These are phyloP conservation scores for Saccharata proteae DNA, from an alignment of 2,329 filamentous ascomycete species.

Conservation along the genomic window DNA sequence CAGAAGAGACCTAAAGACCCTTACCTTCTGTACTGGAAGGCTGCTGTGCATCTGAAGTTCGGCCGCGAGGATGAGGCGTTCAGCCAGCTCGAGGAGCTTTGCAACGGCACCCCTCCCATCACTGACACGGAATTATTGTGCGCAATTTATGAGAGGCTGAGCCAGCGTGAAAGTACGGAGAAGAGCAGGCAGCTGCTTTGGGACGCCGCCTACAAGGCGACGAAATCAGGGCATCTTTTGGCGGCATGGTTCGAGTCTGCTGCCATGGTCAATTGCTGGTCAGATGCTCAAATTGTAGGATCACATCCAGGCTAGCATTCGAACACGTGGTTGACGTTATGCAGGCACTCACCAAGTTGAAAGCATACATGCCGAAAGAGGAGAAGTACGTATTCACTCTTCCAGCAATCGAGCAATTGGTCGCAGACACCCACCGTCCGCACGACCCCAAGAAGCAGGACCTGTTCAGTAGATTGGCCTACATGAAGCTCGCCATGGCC, in stretches of 20 bases:
- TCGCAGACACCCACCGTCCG: constrained; percentile 3
- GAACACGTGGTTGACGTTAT: too few species aligned
- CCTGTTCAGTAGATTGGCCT: constrained; percentile 6
- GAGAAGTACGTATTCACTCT: constrained; percentile 8
- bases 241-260: constrained; percentile 8
- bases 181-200: constrained; percentile 4
- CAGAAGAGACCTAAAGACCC: constrained; percentile 25
- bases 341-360: too few species aligned
- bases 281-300: constrained; percentile 7
- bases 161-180: constrained; percentile 3
- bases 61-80: constrained; percentile 8
- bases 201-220: constrained; percentile 8
- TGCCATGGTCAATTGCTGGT: constrained; percentile 5
- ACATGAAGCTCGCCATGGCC: constrained; percentile 3
- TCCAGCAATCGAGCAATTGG: constrained; percentile 7
- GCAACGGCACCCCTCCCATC: constrained; percentile 4
- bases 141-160: constrained; percentile 5
- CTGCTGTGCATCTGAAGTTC: constrained; percentile 9
- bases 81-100: constrained; percentile 4
- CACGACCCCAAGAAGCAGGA: constrained; percentile 5
- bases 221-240: constrained; percentile 4
- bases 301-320: too few species aligned
- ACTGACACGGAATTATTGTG: constrained; percentile 4
- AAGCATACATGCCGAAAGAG: too few species aligned
- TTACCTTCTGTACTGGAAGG: constrained; percentile 15